Conservation (phyloP, 164 flowering plant genomes). For the Sextonia rubra region DNA sequence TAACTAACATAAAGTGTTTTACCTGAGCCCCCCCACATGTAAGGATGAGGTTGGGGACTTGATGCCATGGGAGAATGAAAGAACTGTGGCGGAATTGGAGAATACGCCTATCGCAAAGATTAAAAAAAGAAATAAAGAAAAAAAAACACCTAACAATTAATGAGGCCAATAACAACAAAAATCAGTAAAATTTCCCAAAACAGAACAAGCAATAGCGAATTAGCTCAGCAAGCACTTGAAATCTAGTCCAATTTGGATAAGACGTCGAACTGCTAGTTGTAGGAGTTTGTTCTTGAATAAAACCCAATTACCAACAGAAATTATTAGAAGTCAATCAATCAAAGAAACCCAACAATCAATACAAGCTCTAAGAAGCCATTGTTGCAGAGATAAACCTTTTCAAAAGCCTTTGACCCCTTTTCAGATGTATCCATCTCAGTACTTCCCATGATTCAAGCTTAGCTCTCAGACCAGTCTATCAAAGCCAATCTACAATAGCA, state of each 20-base stretch:
- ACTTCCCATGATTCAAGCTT: conserved; percentile 48
- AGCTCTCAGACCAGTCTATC: neutral
- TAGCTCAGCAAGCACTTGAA: conserved; percentile 48
- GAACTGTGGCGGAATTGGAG: conserved; percentile 85
- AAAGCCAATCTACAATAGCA: neutral
- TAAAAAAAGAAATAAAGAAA: conserved; percentile 1
- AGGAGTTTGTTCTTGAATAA: conserved; percentile 64
- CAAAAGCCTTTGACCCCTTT: conserved; percentile 55
- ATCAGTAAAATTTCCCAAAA: no score
- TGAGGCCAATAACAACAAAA: conserved; percentile 1
- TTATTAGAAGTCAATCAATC: neutral
- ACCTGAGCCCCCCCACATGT: conserved; percentile 99
- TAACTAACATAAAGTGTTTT: neutral
- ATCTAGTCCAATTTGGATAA: conserved; percentile 83
- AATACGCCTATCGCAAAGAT: conserved; percentile 61
- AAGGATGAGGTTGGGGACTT: conserved; percentile 91
- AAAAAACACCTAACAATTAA: neutral
- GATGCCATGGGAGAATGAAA: conserved; percentile 53
- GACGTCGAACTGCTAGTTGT: conserved; percentile 45
- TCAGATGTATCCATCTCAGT: conserved; percentile 59
- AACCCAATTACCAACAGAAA: neutral
- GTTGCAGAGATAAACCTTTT: conserved; percentile 35
- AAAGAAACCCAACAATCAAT: neutral
- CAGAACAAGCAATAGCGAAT: neutral
- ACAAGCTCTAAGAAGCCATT: neutral